These are phyloP conservation scores for Thermothielavioides terrestris DNA, from an alignment of 495 filamentous ascomycete genomes.

Conservation along the genomic window DNA sequence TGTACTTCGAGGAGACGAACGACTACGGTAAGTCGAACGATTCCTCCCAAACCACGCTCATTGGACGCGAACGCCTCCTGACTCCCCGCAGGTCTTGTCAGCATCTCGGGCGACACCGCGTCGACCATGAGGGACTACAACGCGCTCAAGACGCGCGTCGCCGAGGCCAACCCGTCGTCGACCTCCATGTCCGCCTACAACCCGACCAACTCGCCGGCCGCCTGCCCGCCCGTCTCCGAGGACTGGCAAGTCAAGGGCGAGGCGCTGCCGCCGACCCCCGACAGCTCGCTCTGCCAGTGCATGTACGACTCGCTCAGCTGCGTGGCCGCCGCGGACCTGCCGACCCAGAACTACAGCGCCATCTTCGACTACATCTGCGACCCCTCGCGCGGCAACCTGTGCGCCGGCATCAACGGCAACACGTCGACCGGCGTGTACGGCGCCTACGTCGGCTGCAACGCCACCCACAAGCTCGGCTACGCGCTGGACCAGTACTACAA, in stretches of 20 bases:
- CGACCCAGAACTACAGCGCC: constrained; percentile 44
- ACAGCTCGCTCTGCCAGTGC: constrained; percentile 68
- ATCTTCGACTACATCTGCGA: constrained; percentile 72
- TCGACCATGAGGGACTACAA: constrained; percentile 65
- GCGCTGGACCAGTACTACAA: constrained; percentile 75
- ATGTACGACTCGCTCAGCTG: constrained; percentile 67
- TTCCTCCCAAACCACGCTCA: no score
- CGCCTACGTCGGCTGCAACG: constrained; percentile 80
- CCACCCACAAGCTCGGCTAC: constrained; percentile 69
- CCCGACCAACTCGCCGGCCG: constrained; percentile 65
- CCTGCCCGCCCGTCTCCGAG: constrained; percentile 58
- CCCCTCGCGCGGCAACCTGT: constrained; percentile 40
- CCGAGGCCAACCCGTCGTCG: constrained; percentile 55
- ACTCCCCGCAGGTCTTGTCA: no score
- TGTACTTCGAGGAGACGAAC: constrained; percentile 91
- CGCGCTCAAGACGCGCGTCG: constrained; percentile 62
- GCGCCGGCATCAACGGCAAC: constrained; percentile 65
- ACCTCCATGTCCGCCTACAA: constrained; percentile 59
- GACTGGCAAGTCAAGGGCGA: constrained; percentile 60
- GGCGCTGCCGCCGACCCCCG: constrained; percentile 70
- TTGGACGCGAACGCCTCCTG: no score
- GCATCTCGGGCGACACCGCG: constrained; percentile 47
- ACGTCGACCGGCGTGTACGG: constrained; percentile 69
- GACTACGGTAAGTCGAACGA: no score
- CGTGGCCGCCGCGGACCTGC: constrained; percentile 45